Conservation (phyloP, 75 land plant species). For the Adiantum capillusveneris region DNA sequence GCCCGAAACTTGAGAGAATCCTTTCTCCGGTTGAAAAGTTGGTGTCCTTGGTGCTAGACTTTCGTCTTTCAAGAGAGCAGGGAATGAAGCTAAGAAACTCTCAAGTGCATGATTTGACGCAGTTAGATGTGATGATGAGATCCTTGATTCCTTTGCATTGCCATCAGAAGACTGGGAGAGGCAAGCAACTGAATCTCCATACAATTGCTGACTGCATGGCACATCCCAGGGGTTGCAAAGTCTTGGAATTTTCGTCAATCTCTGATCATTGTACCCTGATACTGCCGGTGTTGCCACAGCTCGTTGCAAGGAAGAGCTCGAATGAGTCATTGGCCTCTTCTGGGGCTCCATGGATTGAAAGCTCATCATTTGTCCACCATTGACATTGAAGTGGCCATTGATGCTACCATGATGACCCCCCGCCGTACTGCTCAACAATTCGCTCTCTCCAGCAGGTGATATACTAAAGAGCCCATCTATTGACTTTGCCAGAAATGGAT, state of each 20-base stretch:
- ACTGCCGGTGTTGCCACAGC: too few relatives aligned
- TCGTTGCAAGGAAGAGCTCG: too few relatives aligned
- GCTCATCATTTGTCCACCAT: not conserved
- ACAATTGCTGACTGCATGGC: too few relatives aligned
- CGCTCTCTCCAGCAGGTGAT: too few relatives aligned
- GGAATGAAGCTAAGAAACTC: constrained; percentile 4
- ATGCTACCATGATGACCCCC: too few relatives aligned
- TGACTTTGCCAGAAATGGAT: constrained; percentile 16
- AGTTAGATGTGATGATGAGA: not conserved
- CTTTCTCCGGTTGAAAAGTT: constrained; percentile 12
- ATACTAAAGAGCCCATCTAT: constrained; percentile 17
- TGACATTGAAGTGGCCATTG: too few relatives aligned
- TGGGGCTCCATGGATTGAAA: not conserved
- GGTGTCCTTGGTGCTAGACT: constrained; percentile 15
- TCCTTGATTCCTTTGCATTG: not conserved
- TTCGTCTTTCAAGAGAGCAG: constrained; percentile 12
- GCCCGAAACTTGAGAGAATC: constrained; percentile 16
- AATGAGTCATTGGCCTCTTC: too few relatives aligned
- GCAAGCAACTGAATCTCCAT: not conserved
- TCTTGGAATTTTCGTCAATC: too few relatives aligned
- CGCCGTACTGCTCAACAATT: too few relatives aligned
- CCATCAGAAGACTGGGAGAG: constrained; percentile 1
- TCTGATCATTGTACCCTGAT: too few relatives aligned
- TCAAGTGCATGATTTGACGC: constrained; percentile 7
- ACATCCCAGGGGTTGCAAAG: too few relatives aligned